Evolutionary conservation across 176 grass and related monocot species (phyloP).

Genomic region (Phragmites australis): DNA sequence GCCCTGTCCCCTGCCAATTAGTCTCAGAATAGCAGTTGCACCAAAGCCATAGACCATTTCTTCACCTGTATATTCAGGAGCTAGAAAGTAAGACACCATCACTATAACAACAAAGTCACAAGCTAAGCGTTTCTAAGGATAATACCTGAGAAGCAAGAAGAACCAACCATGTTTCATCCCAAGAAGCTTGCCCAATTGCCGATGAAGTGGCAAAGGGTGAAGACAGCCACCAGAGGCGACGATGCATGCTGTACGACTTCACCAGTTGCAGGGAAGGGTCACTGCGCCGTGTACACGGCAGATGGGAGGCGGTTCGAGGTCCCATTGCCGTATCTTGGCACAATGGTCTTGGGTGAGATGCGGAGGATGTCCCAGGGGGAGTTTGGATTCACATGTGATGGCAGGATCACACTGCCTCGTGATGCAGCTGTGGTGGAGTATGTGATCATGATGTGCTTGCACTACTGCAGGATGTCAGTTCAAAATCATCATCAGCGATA

Average conservation of each 20-base stretch:
- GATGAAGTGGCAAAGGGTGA: background rate
- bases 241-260: background rate
- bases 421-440: conserved; percentile 45
- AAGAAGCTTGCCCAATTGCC: background rate
- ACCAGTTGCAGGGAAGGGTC: conserved; percentile 30
- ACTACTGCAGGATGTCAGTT: too few relatives aligned
- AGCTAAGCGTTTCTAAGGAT: conserved; percentile 16
- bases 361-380: conserved; percentile 43
- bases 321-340: conserved; percentile 46
- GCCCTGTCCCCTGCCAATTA: conserved; percentile 39
- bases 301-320: conserved; percentile 54
- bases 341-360: conserved; percentile 26
- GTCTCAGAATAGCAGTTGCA: background rate
- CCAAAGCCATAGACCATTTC: background rate
- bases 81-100: conserved; percentile 19
- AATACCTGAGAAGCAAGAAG: conserved; percentile 19
- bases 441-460: conserved; percentile 43
- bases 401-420: conserved; percentile 40
- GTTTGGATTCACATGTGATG: conserved; percentile 37
- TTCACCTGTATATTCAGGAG: conserved; percentile 21
- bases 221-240: background rate
- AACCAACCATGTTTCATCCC: background rate
- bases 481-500: too few relatives aligned
- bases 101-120: conserved; percentile 22
- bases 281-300: conserved; percentile 46